Evolutionary conservation across 108 stramenopile species (phyloP), one percentile per base, ranked within the genome.

Genomic region (Schizochytrium sp.): DNA sequence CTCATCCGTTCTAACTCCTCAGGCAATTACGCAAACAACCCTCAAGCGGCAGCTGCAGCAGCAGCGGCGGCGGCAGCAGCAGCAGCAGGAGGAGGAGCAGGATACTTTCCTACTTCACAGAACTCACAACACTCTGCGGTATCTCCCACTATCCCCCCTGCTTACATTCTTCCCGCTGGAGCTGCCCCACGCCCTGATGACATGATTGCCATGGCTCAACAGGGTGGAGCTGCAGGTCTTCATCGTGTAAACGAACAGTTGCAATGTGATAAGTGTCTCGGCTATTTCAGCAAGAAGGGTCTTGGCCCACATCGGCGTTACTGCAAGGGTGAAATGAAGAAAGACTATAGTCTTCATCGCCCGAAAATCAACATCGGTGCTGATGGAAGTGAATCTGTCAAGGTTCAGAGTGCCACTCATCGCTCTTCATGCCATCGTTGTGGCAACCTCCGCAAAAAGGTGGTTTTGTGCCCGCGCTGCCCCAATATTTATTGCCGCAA

Each of bases 371-470:
- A 69, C 64, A 69, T 69, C 28, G 64, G 64, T 44, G 64, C 64
- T 44, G 64, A 69, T 44, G 64, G 76, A 47, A 83, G 55, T 42
- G 76, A 55, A 40, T 83, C 76, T 8, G 28, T 55, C 3, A 55
- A 55, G 76, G 76, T 55, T 28, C 50, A 55, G 47, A 55, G 76
- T 53, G 19, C 76, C 45, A 83, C 76, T 10, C 76, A 83, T 28
- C 47, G 53, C 50, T 83, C 76, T n/a, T 83, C 76, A n/a, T 83
- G 76, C 76, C 76, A 83, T 28, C 76, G 76, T 40, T 83, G 76
- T 53, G 76, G 76, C 15, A 83, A 83, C 53, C 76, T 83, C 55
- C 76, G 76, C 17, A 83, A 83, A 42, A 83, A 55, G 28, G 53
- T 55, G 15, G 53, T 83, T n/a, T 53, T 55, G n/a, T 83, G 76